These are phyloP conservation scores for Coprinopsis cinerea DNA, from an alignment of 768 basidiomycete genomes.

Conservation along the genomic window DNA sequence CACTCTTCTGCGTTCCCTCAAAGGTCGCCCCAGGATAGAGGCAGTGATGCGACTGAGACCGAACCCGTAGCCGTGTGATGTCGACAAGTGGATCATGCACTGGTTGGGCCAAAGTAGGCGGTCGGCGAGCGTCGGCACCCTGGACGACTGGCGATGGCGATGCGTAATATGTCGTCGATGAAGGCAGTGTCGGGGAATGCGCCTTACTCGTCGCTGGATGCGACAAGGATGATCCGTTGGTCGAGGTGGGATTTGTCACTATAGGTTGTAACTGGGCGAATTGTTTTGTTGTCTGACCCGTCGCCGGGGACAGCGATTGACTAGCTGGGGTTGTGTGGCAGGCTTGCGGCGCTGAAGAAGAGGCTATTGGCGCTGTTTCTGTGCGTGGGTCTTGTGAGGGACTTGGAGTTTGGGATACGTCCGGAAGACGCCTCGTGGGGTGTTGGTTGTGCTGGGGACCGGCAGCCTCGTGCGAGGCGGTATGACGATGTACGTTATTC, in stretches of 20 bases:
- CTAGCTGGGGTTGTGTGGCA: background rate
- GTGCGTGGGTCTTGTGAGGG: slow-evolving; percentile 1
- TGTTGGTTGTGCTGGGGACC: slow-evolving; percentile 7
- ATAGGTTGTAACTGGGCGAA: too few relatives aligned
- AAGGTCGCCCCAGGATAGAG: slow-evolving; percentile 87
- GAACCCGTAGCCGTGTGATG: slow-evolving; percentile 71
- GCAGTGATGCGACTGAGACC: slow-evolving; percentile 67
- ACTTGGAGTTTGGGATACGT: background rate
- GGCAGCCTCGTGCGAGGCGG: slow-evolving; percentile 15
- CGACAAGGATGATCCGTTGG: slow-evolving; percentile 17
- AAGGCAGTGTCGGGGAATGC: slow-evolving; percentile 7
- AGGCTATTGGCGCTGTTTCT: slow-evolving; percentile 7
- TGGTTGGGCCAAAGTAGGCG: slow-evolving; percentile 11
- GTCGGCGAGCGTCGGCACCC: slow-evolving; percentile 5
- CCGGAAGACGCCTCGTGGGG: slow-evolving; percentile 18
- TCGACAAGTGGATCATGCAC: slow-evolving; percentile 52
- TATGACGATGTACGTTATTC: slow-evolving; percentile 4
- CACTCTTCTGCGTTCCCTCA: slow-evolving; percentile 89
- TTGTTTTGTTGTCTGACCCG: background rate
- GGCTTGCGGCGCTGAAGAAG: slow-evolving; percentile 9
- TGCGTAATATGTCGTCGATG: background rate
- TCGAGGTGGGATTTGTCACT: slow-evolving; percentile 8
- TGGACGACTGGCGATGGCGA: background rate
- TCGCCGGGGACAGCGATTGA: background rate
- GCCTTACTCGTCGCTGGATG: slow-evolving; percentile 27